Conservation (phyloP, 1,139 yeast species). For the Candida neerlandica region DNA sequence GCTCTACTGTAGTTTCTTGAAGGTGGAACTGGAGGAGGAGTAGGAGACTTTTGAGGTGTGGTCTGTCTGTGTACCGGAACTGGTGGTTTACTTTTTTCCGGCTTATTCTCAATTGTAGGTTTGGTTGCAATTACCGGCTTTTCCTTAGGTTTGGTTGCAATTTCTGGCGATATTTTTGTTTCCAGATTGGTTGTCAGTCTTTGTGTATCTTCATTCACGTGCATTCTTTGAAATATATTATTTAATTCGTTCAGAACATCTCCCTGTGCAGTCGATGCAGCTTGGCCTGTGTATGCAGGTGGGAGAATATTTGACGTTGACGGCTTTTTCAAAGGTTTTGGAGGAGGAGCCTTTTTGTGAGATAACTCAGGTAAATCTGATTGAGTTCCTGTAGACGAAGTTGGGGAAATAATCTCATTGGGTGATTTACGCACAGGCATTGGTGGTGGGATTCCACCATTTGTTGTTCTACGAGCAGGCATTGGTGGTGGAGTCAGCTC, state of each 20-base stretch:
- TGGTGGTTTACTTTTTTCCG: conserved; percentile 20
- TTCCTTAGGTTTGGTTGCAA: conserved; percentile 9
- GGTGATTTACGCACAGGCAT: neutral
- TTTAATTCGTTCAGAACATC: conserved; percentile 17
- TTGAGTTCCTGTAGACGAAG: neutral
- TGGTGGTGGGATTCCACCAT: neutral
- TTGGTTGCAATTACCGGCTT: conserved; percentile 16
- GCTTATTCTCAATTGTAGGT: conserved; percentile 18
- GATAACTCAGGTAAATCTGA: conserved; percentile 5
- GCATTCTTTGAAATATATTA: conserved; percentile 15
- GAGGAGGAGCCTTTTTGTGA: conserved; percentile 37
- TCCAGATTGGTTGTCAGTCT: conserved; percentile 2
- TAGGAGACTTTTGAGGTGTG: conserved; percentile 9
- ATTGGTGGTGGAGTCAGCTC: conserved; percentile 8
- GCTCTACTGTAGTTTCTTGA: conserved; percentile 17
- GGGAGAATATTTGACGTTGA: conserved; percentile 18
- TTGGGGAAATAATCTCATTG: conserved; percentile 2
- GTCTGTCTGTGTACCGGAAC: conserved; percentile 9
- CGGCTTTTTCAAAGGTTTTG: conserved; percentile 41
- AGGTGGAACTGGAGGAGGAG: conserved; percentile 17
- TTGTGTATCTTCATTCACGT: conserved; percentile 8
- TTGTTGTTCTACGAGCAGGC: neutral
- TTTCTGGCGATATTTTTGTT: conserved; percentile 8
- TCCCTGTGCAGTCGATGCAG: conserved; percentile 12
- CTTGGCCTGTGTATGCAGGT: conserved; percentile 6